A percentile compares a stretch with the other conserved stretches of the same genome.
Evolutionary conservation across 352 stramenopile species (phyloP).

Genomic region (Pythium biforme): DNA sequence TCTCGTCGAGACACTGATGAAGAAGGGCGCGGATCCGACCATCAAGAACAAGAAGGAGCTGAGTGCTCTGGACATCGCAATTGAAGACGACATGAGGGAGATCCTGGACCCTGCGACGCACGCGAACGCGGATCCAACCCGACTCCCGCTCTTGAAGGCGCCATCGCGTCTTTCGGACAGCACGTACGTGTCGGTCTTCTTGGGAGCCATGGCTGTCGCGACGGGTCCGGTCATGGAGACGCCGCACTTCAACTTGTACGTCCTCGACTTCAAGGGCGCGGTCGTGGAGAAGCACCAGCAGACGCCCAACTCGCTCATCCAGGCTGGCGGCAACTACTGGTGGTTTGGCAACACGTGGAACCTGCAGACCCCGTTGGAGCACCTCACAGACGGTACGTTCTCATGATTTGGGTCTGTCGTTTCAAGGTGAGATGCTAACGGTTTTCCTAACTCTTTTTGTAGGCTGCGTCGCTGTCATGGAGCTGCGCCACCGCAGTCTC

Average conservation of each 20-base stretch:
- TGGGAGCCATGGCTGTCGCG: constrained; percentile 76
- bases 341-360: constrained; percentile 90
- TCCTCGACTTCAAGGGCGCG: constrained; percentile 70
- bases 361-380: constrained; percentile 79
- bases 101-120: constrained; percentile 64
- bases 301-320: constrained; percentile 85
- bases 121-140: constrained; percentile 33
- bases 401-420: not conserved
- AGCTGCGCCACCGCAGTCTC: constrained; percentile 80
- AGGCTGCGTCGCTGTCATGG: constrained; percentile 87
- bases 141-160: constrained; percentile 44
- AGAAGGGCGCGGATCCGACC: constrained; percentile 72
- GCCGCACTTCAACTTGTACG: constrained; percentile 86
- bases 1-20: constrained; percentile 85
- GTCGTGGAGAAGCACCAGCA: constrained; percentile 73
- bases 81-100: constrained; percentile 78
- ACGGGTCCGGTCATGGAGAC: constrained; percentile 86
- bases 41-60: constrained; percentile 74
- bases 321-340: constrained; percentile 85
- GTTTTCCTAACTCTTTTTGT: constrained; percentile 17
- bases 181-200: constrained; percentile 87
- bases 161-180: constrained; percentile 63
- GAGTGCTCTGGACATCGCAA: constrained; percentile 64
- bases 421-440: not conserved
- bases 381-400: constrained; percentile 80